Evolutionary conservation across 208 protist species (phyloP), one percentile per base, ranked within the genome.

Genomic region (Balamuthia mandrillaris): DNA sequence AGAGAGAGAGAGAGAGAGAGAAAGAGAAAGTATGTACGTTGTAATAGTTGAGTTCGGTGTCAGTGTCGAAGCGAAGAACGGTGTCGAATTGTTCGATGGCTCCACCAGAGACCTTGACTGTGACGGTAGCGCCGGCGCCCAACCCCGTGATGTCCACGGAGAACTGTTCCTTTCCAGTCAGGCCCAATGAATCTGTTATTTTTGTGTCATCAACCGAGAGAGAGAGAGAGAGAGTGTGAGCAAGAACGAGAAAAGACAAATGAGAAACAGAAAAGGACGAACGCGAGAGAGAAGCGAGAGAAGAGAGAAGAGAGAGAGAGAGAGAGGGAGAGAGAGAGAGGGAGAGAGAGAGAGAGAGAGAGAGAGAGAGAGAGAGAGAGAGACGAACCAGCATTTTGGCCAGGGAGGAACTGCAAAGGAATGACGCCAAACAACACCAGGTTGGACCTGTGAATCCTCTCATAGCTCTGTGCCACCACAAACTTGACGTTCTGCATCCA

Each of bases 401-500:
- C 96, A 16, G 87, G 65, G 75, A 94, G 93, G 89, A 98, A 98
- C 91, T 96, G 94, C 35, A 98, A 89, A 18, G 97, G 97, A 4
- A 98, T 88, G 85, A 98, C 96, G 87, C 96, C 96, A 94, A 98
- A 97, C 84, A 95, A 94, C 65, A 97, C 96, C 33, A 98, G 89
- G 89, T 98, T 98, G 33, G 93, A 95, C 70, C 97, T 95, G 93
- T 98, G 96, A 91, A 97, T 97, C 65, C 96, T 54, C 72, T 91
- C 86, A 56, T 83, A 91, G 12, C 82, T 88, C 1, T 84, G 41
- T 1, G 90, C 90, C 47, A 91, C 86, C 1, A 93, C 89, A 54
- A 51, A 86, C 85, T 97, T 96, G 54, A 98, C 92, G 51, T 96
- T 96, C 89, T 97, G 95, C 88, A 98, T 83, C 49, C 68, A 87